Conservation (phyloP, 2,329 filamentous ascomycete genomes). For the Aotearoamyces nothofagi region DNA sequence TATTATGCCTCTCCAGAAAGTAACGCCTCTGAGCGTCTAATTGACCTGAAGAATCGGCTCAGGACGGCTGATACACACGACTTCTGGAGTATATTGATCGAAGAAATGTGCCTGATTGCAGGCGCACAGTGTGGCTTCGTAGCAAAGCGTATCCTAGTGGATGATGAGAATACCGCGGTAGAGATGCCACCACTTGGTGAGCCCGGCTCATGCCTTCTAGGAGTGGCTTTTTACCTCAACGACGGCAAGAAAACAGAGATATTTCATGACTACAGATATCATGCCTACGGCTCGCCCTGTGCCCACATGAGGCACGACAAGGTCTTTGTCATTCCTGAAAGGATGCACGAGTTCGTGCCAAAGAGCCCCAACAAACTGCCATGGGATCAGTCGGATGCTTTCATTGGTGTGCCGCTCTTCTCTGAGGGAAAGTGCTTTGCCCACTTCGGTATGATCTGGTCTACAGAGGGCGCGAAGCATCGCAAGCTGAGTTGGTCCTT, state of each 20-base stretch:
- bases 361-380: constrained; percentile 46
- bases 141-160: constrained; percentile 43
- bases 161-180: constrained; percentile 40
- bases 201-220: constrained; percentile 46
- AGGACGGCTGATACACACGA: constrained; percentile 35
- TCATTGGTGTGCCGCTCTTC: constrained; percentile 51
- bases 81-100: constrained; percentile 50
- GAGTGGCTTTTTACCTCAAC: constrained; percentile 50
- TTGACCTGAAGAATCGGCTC: constrained; percentile 41
- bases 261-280: constrained; percentile 45
- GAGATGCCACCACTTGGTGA: constrained; percentile 46
- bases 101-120: constrained; percentile 45
- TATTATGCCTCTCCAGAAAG: constrained; percentile 34
- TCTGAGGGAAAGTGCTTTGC: constrained; percentile 50
- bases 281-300: constrained; percentile 44
- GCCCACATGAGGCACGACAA: constrained; percentile 59
- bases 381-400: constrained; percentile 44
- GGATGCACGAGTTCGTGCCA: constrained; percentile 39
- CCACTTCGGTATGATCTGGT: constrained; percentile 62
- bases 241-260: constrained; percentile 37
- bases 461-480: constrained; percentile 38
- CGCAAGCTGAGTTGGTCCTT: constrained; percentile 47
- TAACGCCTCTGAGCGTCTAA: constrained; percentile 42
- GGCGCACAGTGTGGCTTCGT: constrained; percentile 55
- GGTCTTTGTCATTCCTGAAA: constrained; percentile 51